Conservation (phyloP, 352 stramenopile species). For the Globisporangium orthogonon region DNA sequence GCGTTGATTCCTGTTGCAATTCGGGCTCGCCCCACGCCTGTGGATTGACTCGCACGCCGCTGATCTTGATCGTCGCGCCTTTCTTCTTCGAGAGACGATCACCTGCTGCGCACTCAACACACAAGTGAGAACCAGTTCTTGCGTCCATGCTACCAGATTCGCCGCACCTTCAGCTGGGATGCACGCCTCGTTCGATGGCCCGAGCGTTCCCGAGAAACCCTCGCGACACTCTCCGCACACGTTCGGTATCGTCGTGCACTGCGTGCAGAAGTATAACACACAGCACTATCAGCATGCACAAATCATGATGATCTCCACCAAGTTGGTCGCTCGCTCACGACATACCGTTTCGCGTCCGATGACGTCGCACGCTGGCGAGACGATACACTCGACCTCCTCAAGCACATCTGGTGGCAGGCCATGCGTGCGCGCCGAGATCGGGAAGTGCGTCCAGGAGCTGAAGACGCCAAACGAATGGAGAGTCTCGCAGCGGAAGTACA, state of each 20-base stretch:
- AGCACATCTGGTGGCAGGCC: constrained; percentile 61
- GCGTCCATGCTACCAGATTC: neutral
- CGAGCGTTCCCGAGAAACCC: constrained; percentile 27
- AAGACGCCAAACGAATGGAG: constrained; percentile 68
- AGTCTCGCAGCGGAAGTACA: constrained; percentile 73
- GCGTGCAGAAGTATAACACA: neutral
- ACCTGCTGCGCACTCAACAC: neutral
- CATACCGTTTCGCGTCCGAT: constrained; percentile 46
- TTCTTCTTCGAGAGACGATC: constrained; percentile 1
- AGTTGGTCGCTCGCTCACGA: too few species aligned
- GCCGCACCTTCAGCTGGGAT: neutral
- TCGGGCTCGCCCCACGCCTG: constrained; percentile 5
- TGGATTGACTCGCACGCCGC: constrained; percentile 53
- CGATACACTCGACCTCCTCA: constrained; percentile 45
- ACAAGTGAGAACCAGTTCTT: neutral
- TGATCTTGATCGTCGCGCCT: constrained; percentile 50
- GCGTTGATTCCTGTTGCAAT: neutral
- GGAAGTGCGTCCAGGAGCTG: constrained; percentile 41
- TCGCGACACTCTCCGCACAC: constrained; percentile 68
- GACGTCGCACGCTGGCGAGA: constrained; percentile 34
- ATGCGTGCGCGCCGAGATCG: constrained; percentile 48
- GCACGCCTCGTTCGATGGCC: constrained; percentile 41
- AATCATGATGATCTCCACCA: too few species aligned
- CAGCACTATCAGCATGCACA: neutral
- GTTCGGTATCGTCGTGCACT: constrained; percentile 46